These are phyloP conservation scores for Magnaporthiopsis poae DNA, from an alignment of 2,329 filamentous ascomycete species.

Conservation along the genomic window DNA sequence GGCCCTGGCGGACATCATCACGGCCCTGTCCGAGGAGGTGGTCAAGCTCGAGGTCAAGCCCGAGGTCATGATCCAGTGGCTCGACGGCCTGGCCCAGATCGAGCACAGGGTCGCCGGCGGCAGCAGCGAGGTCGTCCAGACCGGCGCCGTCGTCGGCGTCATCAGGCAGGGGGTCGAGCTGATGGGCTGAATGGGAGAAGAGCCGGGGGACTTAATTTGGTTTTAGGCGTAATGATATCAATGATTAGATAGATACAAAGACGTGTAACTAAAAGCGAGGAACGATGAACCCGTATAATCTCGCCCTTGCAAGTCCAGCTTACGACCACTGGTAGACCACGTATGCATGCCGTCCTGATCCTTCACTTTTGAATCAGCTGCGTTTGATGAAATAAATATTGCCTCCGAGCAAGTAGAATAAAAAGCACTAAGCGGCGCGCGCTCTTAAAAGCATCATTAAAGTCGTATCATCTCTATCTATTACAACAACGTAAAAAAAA, in stretches of 20 bases:
- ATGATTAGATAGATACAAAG: background rate
- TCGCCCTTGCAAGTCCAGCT: too few relatives aligned
- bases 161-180: constrained; percentile 79
- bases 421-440: background rate
- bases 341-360: too few relatives aligned
- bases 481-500: background rate
- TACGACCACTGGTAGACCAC: too few relatives aligned
- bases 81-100: constrained; percentile 82
- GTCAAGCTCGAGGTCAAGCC: constrained; percentile 72
- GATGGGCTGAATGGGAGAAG: constrained; percentile 20
- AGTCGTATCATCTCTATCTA: background rate
- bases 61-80: constrained; percentile 81
- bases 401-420: too few relatives aligned
- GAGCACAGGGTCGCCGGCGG: constrained; percentile 86
- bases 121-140: constrained; percentile 79
- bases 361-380: too few relatives aligned
- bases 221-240: background rate
- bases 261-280: too few relatives aligned
- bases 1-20: constrained; percentile 87
- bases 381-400: too few relatives aligned
- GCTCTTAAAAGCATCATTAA: background rate
- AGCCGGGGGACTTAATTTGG: background rate
- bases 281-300: too few relatives aligned
- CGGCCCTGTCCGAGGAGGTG: constrained; percentile 73
- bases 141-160: constrained; percentile 82